Base-by-base conservation (phyloP, 257 asterid genomes). In the Rubia yunnanensis region DNA sequence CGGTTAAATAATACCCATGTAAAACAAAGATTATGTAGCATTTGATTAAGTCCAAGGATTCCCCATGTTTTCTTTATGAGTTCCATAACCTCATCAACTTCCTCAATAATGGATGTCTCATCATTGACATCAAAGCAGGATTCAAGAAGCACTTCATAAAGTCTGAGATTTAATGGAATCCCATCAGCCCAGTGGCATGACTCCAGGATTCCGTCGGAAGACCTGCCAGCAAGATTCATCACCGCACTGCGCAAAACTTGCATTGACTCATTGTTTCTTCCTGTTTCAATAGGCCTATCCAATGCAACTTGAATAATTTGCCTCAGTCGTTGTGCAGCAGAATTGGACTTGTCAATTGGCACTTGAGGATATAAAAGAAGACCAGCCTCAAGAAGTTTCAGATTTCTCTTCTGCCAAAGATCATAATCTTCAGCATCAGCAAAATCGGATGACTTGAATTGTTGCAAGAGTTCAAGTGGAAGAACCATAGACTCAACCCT, bases 101-200 rank as follows among this genome's bases (percentile, higher is more conserved):
- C 99, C 79, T 90, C 97, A 18, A 94, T 77, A 63, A 94, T 76
- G 48, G 95, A 84, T 18, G 85, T 75, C 69, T 94, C 96, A 32
- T 90, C 95, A 56, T 74, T 88, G 57, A 77, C 68, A 69, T 94
- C 99, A 73, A 94, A 94, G 68, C 92, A 90, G 11, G 95, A 89
- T 77, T 94, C 92, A 65, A 94, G 88, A 78, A 94, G 96, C 74
- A 79, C 82, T 73, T 94, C 96, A 31, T 94, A 94, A 71, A 94
- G 95, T 62, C 95, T 85, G 75, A 90, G 88, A 80, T 94, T 94
- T 74, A 94, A 74, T 10, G 99, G 99, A 65, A 83, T 70, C 26
- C 99, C 99, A 79, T 94, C 96, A 10, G 99, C 99, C 99, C 99
- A 94, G 74, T 94, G 99, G 85, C 83, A 74, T 38, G 92, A 78